These are phyloP conservation scores for Coemansia biformis DNA, from an alignment of 192 early-diverging fungal species.

Conservation along the genomic window DNA sequence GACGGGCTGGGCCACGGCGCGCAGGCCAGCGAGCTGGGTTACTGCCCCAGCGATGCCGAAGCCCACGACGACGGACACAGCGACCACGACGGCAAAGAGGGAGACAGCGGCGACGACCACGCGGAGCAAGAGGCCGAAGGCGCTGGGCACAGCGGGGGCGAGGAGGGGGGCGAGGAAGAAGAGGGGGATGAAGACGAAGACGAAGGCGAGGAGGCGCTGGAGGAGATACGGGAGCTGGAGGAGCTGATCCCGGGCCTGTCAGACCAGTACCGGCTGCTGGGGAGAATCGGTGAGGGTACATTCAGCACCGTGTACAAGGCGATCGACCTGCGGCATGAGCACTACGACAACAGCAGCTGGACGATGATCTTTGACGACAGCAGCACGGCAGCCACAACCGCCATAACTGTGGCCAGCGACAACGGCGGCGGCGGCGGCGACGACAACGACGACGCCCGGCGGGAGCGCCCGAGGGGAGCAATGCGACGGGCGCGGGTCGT, in stretches of 20 bases:
- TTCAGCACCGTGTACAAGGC: conserved; percentile 93
- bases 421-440: not conserved
- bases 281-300: conserved; percentile 85
- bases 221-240: conserved; percentile 64
- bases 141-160: no score
- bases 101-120: conserved; percentile 1
- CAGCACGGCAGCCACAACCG: no score
- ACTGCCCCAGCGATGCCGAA: not conserved
- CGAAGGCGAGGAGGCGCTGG: conserved; percentile 29
- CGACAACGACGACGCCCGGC: not conserved
- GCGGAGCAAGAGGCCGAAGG: conserved; percentile 2
- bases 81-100: not conserved
- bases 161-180: conserved; percentile 6
- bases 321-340: conserved; percentile 64
- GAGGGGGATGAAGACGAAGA: not conserved
- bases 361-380: conserved; percentile 40
- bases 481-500: conserved; percentile 50
- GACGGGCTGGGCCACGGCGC: no score
- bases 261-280: conserved; percentile 61
- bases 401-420: no score
- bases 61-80: not conserved
- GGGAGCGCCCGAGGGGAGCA: not conserved
- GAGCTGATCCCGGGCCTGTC: conserved; percentile 51
- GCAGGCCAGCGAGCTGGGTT: not conserved
- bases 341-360: conserved; percentile 69